These are phyloP conservation scores for Starmerella tilneyi DNA, from an alignment of 805 yeast species.

Conservation along the genomic window DNA sequence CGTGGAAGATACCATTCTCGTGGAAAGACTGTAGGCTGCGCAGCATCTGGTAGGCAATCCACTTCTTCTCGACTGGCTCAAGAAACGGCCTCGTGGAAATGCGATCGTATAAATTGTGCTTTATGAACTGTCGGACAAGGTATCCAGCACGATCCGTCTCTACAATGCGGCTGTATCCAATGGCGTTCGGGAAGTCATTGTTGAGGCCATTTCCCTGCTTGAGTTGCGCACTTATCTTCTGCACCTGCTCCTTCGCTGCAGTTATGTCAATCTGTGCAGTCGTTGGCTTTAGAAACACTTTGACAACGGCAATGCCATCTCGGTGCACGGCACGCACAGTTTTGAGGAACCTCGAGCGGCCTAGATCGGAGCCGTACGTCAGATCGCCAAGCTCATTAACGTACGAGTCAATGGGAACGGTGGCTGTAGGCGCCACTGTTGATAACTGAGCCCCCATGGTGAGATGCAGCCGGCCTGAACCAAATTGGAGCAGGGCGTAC, in stretches of 20 bases:
- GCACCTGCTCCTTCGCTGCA: conserved; percentile 12
- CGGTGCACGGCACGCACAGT: conserved; percentile 70
- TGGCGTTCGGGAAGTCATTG: conserved; percentile 39
- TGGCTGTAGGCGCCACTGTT: conserved; percentile 76
- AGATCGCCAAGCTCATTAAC: conserved; percentile 66
- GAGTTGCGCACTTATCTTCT: conserved; percentile 22
- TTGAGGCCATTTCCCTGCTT: conserved; percentile 14
- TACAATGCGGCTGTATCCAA: conserved; percentile 62
- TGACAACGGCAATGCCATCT: conserved; percentile 64
- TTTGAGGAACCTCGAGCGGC: conserved; percentile 67
- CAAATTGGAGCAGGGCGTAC: too few relatives aligned
- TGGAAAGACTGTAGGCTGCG: conserved; percentile 58
- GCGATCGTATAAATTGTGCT: conserved; percentile 77
- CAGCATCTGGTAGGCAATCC: conserved; percentile 74
- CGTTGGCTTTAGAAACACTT: conserved; percentile 69
- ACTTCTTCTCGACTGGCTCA: conserved; percentile 66
- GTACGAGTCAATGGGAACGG: conserved; percentile 84
- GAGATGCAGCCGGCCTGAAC: background rate
- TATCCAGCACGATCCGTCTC: conserved; percentile 92
- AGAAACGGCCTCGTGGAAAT: conserved; percentile 79
- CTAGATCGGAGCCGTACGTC: conserved; percentile 65
- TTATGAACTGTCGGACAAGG: conserved; percentile 68
- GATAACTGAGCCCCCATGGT: conserved; percentile 82
- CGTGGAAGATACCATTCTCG: conserved; percentile 54
- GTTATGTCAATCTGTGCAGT: conserved; percentile 14